Percentiles rank a stretch among this genome's conserved stretches.
Evolutionary conservation across 2,329 filamentous ascomycete genomes (phyloP).

Genomic region (Leptographium radiaticola): DNA sequence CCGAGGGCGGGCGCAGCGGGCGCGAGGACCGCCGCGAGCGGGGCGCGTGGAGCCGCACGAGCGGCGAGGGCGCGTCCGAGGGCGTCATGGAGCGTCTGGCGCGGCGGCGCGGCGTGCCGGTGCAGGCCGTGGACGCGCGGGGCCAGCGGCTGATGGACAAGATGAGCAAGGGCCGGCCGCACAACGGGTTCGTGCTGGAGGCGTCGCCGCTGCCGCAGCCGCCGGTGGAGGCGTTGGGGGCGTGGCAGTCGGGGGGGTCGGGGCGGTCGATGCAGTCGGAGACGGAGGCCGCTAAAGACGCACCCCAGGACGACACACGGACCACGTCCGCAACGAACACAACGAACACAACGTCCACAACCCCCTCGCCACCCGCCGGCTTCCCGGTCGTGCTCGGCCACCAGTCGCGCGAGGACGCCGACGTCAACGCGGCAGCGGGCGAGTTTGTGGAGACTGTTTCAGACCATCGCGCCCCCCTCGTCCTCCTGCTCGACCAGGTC

Average conservation of each 20-base stretch:
- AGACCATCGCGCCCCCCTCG: slow-evolving; percentile 46
- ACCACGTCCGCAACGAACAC: too few relatives aligned
- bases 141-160: slow-evolving; percentile 65
- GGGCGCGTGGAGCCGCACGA: too few relatives aligned
- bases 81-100: slow-evolving; percentile 39
- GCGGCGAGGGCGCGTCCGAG: slow-evolving; percentile 24
- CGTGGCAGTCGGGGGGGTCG: slow-evolving; percentile 16
- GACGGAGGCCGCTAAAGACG: neutral
- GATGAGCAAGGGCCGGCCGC: slow-evolving; percentile 69
- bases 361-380: slow-evolving; percentile 16
- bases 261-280: neutral
- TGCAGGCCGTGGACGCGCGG: slow-evolving; percentile 44
- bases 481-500: slow-evolving; percentile 64
- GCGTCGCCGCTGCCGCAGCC: slow-evolving; percentile 67
- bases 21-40: too few relatives aligned
- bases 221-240: slow-evolving; percentile 47
- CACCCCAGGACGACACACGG: too few relatives aligned
- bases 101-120: slow-evolving; percentile 32
- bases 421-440: slow-evolving; percentile 53
- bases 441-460: slow-evolving; percentile 27
- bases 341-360: neutral
- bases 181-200: slow-evolving; percentile 85
- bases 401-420: slow-evolving; percentile 62
- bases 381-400: slow-evolving; percentile 49
- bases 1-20: slow-evolving; percentile 31